Percentiles rank a stretch among this genome's conserved stretches.
Conservation (phyloP, 1,284 basidiomycete genomes). For the Rhodotorula sp. region DNA sequence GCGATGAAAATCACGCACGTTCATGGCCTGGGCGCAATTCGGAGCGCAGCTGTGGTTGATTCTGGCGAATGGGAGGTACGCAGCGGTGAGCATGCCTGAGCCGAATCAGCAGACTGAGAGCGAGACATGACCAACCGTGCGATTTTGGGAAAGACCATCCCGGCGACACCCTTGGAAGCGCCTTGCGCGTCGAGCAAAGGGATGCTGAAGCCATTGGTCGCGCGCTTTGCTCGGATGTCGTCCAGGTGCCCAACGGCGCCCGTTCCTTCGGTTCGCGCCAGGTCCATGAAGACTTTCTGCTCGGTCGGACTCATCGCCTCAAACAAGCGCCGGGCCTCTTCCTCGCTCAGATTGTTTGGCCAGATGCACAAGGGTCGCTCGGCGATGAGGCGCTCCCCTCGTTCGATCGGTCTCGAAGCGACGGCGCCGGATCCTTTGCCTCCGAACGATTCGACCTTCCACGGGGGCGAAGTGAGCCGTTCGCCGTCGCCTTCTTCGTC, state of each 20-base stretch:
- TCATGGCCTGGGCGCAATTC: constrained; percentile 38
- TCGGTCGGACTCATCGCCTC: constrained; percentile 19
- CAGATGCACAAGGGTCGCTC: constrained; percentile 42
- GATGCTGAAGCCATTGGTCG: constrained; percentile 45
- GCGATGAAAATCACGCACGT: neutral
- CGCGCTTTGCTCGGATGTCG: constrained; percentile 38
- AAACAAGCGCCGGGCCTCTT: constrained; percentile 31
- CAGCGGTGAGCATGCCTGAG: neutral
- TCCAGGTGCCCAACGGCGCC: constrained; percentile 15
- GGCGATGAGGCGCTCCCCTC: constrained; percentile 39
- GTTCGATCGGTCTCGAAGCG: constrained; percentile 22
- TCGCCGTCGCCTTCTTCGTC: constrained; percentile 18
- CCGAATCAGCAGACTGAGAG: neutral
- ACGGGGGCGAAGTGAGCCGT: constrained; percentile 19
- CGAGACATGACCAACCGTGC: constrained; percentile 11
- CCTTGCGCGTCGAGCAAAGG: constrained; percentile 12
- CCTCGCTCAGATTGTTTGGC: constrained; percentile 32
- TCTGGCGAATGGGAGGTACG: too few relatives aligned
- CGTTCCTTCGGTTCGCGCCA: constrained; percentile 27
- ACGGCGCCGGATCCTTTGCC: constrained; percentile 41
- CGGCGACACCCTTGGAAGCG: neutral
- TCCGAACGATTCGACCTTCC: constrained; percentile 15
- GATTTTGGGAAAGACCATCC: constrained; percentile 34
- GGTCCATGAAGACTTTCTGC: constrained; percentile 34
- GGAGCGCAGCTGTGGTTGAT: constrained; percentile 16